phyloP scores from a whole-genome alignment of 148 eudicot genomes.

The Tetragonia tetragonoides region DNA sequence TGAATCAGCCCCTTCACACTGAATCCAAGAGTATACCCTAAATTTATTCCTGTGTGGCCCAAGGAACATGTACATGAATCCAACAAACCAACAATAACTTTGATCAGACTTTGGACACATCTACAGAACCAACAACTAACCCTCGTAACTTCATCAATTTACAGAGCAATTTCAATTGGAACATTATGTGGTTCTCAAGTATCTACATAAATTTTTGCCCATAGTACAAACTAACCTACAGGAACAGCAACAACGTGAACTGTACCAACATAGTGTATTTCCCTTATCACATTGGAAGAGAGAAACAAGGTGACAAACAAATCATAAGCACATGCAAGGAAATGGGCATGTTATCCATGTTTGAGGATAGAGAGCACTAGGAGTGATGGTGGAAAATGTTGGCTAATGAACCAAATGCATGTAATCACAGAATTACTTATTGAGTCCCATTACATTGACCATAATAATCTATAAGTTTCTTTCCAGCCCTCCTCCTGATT shows the following conservation, averaged over 20 bases:
- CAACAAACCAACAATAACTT: too few species aligned
- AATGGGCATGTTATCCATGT: not conserved
- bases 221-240: not conserved
- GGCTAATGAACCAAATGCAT: not conserved
- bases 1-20: not conserved
- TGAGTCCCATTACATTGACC: not conserved
- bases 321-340: not conserved
- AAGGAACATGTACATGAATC: not conserved
- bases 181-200: not conserved
- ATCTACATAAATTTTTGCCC: not conserved
- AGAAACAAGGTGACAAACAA: not conserved
- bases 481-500: not conserved
- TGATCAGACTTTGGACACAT: not conserved
- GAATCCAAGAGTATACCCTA: not conserved
- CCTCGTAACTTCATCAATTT: not conserved
- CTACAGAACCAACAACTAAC: not conserved
- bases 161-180: not conserved
- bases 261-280: not conserved
- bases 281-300: not conserved
- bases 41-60: not conserved
- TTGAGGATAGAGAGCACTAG: not conserved
- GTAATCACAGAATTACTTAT: not conserved
- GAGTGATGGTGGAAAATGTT: not conserved
- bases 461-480: not conserved
- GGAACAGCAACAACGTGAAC: not conserved